Conservation (phyloP, 192 early-diverging fungal species). For the Backusella tarrabulga region DNA sequence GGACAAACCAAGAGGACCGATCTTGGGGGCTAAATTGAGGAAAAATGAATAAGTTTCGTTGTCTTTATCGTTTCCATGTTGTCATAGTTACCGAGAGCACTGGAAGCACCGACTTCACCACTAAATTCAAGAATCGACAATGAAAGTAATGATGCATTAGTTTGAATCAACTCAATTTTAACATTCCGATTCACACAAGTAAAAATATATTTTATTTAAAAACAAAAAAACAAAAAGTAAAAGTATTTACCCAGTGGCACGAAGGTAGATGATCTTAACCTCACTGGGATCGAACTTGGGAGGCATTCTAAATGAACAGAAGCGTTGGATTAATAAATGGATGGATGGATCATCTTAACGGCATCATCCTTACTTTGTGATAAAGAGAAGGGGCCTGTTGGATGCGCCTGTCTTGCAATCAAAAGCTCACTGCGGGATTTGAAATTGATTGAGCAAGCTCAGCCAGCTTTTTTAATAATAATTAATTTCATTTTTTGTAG, state of each 20-base stretch:
- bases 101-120: conserved; percentile 83
- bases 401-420: not conserved
- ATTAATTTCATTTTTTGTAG: too few species aligned
- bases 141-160: too few species aligned
- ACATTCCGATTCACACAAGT: too few species aligned
- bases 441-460: not conserved
- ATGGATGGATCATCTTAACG: conserved; percentile 22
- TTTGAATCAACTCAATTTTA: too few species aligned
- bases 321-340: conserved; percentile 5
- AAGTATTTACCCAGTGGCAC: conserved; percentile 67
- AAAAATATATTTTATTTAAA: not conserved
- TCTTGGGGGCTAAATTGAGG: conserved; percentile 64
- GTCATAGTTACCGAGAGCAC: conserved; percentile 60
- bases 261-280: conserved; percentile 84
- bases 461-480: not conserved
- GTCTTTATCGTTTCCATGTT: not conserved
- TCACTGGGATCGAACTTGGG: conserved; percentile 86
- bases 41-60: not conserved
- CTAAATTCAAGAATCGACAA: not conserved
- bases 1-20: conserved; percentile 98
- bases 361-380: conserved; percentile 6
- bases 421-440: not conserved
- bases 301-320: conserved; percentile 40
- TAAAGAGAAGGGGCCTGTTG: conserved; percentile 12
- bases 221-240: conserved; percentile 4